phyloP scores from a whole-genome alignment of 2,329 filamentous ascomycete species.

The Chlorencoelia australis region DNA sequence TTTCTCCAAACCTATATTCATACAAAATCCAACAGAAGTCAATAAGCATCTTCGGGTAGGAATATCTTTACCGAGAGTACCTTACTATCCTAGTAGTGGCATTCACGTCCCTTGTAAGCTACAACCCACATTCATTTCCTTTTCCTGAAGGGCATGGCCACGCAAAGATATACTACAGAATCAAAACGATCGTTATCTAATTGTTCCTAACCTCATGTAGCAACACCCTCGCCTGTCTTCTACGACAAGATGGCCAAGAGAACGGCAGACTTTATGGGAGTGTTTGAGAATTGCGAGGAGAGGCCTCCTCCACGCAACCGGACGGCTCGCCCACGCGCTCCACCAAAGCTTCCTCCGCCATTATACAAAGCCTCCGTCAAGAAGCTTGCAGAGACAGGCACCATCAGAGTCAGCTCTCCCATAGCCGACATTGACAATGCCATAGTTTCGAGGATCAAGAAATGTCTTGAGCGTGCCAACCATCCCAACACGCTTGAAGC shows the following conservation, averaged over 20 bases:
- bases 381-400: slow-evolving; percentile 1
- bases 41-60: too few species aligned
- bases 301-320: background rate
- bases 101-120: too few species aligned
- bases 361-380: slow-evolving; percentile 2
- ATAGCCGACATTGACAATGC: slow-evolving; percentile 1
- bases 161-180: too few species aligned
- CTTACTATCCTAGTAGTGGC: too few species aligned
- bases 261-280: slow-evolving; percentile 1
- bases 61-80: too few species aligned
- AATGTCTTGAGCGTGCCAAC: slow-evolving; percentile 2
- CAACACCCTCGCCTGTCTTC: background rate
- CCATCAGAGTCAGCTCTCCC: slow-evolving; percentile 1
- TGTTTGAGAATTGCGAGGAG: background rate
- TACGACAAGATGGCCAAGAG: slow-evolving; percentile 1
- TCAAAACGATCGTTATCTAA: too few species aligned
- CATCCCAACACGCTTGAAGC: background rate
- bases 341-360: background rate
- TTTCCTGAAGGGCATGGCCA: too few species aligned
- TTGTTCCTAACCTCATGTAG: too few species aligned
- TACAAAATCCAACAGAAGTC: too few species aligned
- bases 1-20: too few species aligned
- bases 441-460: background rate
- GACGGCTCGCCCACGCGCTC: background rate
- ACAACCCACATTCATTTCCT: too few species aligned